Evolutionary conservation across 2,329 filamentous ascomycete genomes (phyloP).

Genomic region (Zymoseptoria passerinii): DNA sequence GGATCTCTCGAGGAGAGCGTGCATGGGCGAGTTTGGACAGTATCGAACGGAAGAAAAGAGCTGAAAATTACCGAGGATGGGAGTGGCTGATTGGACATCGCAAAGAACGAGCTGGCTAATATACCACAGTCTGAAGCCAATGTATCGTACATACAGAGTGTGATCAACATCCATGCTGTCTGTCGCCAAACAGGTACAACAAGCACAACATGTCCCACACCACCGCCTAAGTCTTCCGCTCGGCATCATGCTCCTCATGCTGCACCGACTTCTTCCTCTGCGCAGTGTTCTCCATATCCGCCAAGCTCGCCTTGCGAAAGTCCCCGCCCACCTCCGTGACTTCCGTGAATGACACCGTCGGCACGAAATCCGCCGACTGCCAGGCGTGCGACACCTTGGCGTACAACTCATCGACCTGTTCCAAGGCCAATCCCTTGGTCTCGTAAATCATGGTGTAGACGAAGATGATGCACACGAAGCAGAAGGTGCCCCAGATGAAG

Average conservation of each 20-base stretch:
- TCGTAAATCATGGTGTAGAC: slow-evolving; percentile 55
- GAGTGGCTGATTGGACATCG: too few species aligned
- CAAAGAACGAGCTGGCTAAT: too few species aligned
- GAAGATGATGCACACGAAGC: slow-evolving; percentile 44
- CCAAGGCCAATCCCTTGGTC: slow-evolving; percentile 74
- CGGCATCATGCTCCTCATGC: slow-evolving; percentile 19
- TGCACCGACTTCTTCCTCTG: slow-evolving; percentile 30
- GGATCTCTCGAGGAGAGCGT: too few species aligned
- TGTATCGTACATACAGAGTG: too few species aligned
- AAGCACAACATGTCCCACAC: not conserved
- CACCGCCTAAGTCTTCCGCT: not conserved
- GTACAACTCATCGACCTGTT: slow-evolving; percentile 77
- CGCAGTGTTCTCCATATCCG: slow-evolving; percentile 27
- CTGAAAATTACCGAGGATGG: too few species aligned
- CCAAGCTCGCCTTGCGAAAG: slow-evolving; percentile 22
- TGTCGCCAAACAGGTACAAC: not conserved
- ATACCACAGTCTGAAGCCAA: too few species aligned
- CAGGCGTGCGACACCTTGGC: slow-evolving; percentile 52
- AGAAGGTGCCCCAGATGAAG: slow-evolving; percentile 52
- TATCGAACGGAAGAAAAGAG: too few species aligned
- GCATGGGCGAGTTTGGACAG: too few species aligned
- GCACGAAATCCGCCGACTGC: slow-evolving; percentile 45
- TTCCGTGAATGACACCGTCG: slow-evolving; percentile 41
- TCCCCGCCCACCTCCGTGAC: slow-evolving; percentile 32
- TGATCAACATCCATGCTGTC: too few species aligned